Percentiles rank a stretch among this genome's conserved stretches.
These are phyloP conservation scores for Quillaja saponaria DNA, from an alignment of 306 rosid species.

Conservation along the genomic window DNA sequence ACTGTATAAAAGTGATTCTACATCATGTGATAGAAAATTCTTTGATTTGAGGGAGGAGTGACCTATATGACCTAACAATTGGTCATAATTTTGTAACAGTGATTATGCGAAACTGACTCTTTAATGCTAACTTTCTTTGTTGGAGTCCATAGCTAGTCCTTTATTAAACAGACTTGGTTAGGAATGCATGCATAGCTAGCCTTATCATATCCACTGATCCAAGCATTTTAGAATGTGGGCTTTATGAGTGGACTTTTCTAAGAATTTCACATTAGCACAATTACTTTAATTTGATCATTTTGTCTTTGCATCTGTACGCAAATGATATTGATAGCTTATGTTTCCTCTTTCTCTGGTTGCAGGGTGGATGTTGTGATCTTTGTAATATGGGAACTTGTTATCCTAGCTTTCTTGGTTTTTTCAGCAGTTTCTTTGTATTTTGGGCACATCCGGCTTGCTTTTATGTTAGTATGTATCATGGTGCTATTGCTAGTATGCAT, in stretches of 20 bases:
- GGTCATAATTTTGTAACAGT: too few species aligned
- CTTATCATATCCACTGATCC: neutral
- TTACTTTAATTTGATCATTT: slow-evolving; percentile 15
- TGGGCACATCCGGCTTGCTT: slow-evolving; percentile 80
- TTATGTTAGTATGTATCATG: slow-evolving; percentile 69
- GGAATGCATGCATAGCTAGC: slow-evolving; percentile 7
- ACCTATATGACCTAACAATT: too few species aligned
- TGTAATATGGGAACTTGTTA: slow-evolving; percentile 94
- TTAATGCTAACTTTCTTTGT: too few species aligned
- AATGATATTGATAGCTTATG: slow-evolving; percentile 11
- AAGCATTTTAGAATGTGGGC: neutral
- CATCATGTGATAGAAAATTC: too few species aligned
- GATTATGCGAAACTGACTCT: too few species aligned
- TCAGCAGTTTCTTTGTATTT: slow-evolving; percentile 90
- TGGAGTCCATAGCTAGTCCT: slow-evolving; percentile 3
- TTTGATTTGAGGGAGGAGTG: too few species aligned
- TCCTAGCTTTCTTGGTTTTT: slow-evolving; percentile 90
- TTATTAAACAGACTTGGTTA: slow-evolving; percentile 13
- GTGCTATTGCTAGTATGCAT: slow-evolving; percentile 83
- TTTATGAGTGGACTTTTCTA: neutral
- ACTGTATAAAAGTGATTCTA: too few species aligned
- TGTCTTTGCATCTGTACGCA: slow-evolving; percentile 3
- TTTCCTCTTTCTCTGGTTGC: slow-evolving; percentile 49
- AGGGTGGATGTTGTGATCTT: slow-evolving; percentile 98
- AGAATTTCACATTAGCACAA: neutral